Evolutionary conservation across 108 stramenopile species (phyloP).

Genomic region (Skeletonema tropicum): DNA sequence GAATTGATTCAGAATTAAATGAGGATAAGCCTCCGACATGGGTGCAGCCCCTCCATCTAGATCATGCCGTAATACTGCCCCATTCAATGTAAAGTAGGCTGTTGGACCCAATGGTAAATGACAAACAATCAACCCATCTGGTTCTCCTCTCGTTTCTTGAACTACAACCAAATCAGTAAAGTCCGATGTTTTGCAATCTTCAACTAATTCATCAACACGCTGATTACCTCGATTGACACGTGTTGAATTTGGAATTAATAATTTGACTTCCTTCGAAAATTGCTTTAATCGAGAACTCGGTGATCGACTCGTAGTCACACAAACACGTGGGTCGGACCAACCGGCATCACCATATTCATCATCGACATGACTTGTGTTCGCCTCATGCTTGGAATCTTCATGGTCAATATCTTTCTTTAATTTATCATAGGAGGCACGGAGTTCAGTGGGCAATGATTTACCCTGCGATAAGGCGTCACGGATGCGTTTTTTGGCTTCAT

Average conservation of each 20-base stretch:
- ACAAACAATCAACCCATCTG: slow-evolving; percentile 96
- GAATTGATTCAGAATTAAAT: slow-evolving; percentile 92
- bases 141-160: slow-evolving; percentile 99
- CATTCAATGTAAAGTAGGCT: slow-evolving; percentile 92
- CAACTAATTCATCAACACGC: slow-evolving; percentile 93
- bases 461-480: slow-evolving; percentile 87
- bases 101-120: slow-evolving; percentile 99
- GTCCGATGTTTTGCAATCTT: slow-evolving; percentile 86
- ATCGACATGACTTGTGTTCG: slow-evolving; percentile 77
- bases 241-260: slow-evolving; percentile 94
- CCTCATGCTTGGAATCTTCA: slow-evolving; percentile 79
- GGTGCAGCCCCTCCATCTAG: slow-evolving; percentile 92
- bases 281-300: slow-evolving; percentile 94
- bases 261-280: slow-evolving; percentile 98
- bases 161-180: slow-evolving; percentile 97
- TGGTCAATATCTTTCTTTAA: slow-evolving; percentile 74
- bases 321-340: slow-evolving; percentile 89
- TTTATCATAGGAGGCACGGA: slow-evolving; percentile 81
- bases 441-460: slow-evolving; percentile 93
- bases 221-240: slow-evolving; percentile 95
- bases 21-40: slow-evolving; percentile 96
- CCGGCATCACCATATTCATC: slow-evolving; percentile 99
- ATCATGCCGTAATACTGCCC: slow-evolving; percentile 95
- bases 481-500: slow-evolving; percentile 91
- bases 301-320: slow-evolving; percentile 96